A percentile compares a stretch with the other conserved stretches of the same genome.
Evolutionary conservation across 2,329 filamentous ascomycete genomes (phyloP).

Genomic region (Aspergillus piperis): DNA sequence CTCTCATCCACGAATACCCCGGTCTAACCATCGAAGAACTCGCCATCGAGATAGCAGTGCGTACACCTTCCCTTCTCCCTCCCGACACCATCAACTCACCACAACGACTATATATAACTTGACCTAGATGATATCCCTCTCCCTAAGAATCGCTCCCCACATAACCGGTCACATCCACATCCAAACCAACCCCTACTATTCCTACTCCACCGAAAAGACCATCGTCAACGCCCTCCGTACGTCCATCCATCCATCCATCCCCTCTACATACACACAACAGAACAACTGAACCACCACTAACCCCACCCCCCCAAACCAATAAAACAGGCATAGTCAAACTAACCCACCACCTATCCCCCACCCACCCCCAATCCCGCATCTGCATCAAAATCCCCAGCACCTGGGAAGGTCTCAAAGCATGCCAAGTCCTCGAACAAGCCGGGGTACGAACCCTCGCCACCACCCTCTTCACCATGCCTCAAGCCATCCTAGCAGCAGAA

Average conservation of each 20-base stretch:
- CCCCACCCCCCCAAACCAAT: background rate
- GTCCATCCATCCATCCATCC: constrained; percentile 11
- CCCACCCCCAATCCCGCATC: constrained; percentile 52
- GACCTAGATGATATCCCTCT: constrained; percentile 55
- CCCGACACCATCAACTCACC: background rate
- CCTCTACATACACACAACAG: background rate
- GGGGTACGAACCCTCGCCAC: constrained; percentile 64
- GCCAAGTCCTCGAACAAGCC: constrained; percentile 53
- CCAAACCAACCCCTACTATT: constrained; percentile 61
- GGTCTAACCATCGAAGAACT: constrained; percentile 49
- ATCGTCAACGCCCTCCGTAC: constrained; percentile 55
- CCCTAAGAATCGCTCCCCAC: constrained; percentile 53
- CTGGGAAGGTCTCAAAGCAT: constrained; percentile 65
- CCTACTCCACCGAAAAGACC: constrained; percentile 54
- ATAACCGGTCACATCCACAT: constrained; percentile 58
- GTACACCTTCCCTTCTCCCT: constrained; percentile 6
- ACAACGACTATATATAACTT: background rate
- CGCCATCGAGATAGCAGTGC: constrained; percentile 58
- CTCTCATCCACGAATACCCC: constrained; percentile 43
- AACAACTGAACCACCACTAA: too few species aligned
- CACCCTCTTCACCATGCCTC: constrained; percentile 63
- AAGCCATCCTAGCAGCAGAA: constrained; percentile 60
- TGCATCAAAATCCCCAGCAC: constrained; percentile 66
- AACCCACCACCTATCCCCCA: constrained; percentile 48
- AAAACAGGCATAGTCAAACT: constrained; percentile 53